phyloP scores from a whole-genome alignment of 257 asterid species.

The Coffea eugenioides region DNA sequence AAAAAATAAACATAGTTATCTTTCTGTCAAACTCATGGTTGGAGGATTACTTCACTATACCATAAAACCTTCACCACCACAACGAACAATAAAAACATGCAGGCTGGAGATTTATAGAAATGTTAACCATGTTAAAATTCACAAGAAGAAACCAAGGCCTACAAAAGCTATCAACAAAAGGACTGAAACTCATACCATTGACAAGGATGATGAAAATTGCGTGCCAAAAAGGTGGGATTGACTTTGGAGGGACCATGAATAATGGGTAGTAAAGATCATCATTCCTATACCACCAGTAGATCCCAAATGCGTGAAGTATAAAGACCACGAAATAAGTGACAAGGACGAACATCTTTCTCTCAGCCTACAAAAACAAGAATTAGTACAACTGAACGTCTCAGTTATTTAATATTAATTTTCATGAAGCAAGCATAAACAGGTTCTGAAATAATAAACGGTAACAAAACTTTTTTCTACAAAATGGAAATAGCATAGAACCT shows the following conservation, averaged over 20 bases:
- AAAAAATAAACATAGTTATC: background rate
- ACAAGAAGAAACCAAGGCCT: background rate
- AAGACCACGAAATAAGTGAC: conserved; percentile 53
- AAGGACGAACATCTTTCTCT: conserved; percentile 66
- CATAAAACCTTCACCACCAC: background rate
- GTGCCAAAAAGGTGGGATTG: conserved; percentile 93
- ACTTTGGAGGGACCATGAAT: conserved; percentile 78
- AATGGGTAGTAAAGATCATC: conserved; percentile 69
- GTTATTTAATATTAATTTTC: background rate
- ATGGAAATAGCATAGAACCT: conserved; percentile 39
- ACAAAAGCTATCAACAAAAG: conserved; percentile 13
- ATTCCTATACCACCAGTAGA: conserved; percentile 77
- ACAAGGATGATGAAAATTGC: conserved; percentile 72
- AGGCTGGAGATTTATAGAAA: background rate
- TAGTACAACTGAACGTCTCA: background rate
- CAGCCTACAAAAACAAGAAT: conserved; percentile 63
- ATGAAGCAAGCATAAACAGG: background rate
- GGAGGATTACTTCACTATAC: background rate
- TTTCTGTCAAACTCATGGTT: background rate
- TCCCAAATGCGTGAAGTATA: conserved; percentile 60
- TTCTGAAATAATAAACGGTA: background rate
- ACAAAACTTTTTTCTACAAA: background rate
- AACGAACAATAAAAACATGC: background rate
- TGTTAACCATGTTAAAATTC: too few relatives aligned
- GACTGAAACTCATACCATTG: conserved; percentile 54